Base-by-base conservation (phyloP, 23 red algal genomes). In the Pyropia yezoensis region DNA sequence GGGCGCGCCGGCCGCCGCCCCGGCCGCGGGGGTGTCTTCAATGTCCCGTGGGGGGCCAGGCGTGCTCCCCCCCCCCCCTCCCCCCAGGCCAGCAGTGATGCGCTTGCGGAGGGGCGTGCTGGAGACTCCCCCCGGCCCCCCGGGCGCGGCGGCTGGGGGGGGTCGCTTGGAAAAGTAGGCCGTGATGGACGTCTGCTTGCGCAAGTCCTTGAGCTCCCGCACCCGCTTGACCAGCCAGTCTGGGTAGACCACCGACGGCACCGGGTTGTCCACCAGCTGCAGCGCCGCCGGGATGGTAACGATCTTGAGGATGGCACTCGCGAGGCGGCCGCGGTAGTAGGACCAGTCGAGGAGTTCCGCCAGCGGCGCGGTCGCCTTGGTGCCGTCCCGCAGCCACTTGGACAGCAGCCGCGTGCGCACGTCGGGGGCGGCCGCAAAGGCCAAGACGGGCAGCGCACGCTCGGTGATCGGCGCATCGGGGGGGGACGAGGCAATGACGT, bases 271-370 rank as follows among this genome's bases (percentile, higher is more conserved):
- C 11, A 98, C 77, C 26, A 59, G 52, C 53, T 98, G 94, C 23
- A 90, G 62, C 8, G 86, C 94, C 7, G 94, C 94, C 39, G 94
- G 94, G 60, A 98, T 91, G 34, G 73, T 84, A 27, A 98, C 85
- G 21, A 98, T 90, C 49, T 90, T 89, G 18, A 87, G 94, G 26
- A 98, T 74, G 30, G 85, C 76, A 33, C 71, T 80, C 12, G 82
- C 85, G 20, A 91, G 77, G 16, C 94, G 81, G 21, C 74, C 85
- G 16, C 75, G 78, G 60, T 98, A 98, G 74, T 98, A 98, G 64
- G 91, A 73, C 94, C 94, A 98, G 52, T 98, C 94, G 28, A 98
- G 49, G 1, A 98, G 18, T 7, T 78, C 75, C 13, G 86, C 71
- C 49, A 98, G 57, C 16, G 83, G 61, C 23, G 81, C 59, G 23